Evolutionary conservation across 305 asterid species (phyloP).

Genomic region (Euphrasia arctica): DNA sequence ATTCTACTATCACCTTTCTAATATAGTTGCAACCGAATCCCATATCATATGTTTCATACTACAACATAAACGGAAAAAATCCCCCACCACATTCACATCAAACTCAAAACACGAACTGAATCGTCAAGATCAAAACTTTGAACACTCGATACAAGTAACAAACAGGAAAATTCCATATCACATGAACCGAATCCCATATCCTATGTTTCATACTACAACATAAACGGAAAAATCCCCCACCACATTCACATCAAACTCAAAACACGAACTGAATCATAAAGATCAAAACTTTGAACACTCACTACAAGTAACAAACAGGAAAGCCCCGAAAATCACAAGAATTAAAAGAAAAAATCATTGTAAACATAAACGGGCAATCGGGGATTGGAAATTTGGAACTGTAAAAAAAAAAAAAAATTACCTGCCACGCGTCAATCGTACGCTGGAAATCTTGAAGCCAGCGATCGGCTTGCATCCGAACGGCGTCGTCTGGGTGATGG

Average conservation of each 20-base stretch:
- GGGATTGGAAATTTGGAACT: slow-evolving; percentile 15
- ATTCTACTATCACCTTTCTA: too few relatives aligned
- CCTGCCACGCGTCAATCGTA: slow-evolving; percentile 99
- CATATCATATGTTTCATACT: not conserved
- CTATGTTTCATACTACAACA: not conserved
- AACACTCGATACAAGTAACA: slow-evolving; percentile 26
- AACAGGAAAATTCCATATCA: not conserved
- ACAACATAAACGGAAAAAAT: not conserved
- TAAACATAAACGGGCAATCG: not conserved
- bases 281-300: slow-evolving; percentile 23
- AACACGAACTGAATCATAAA: slow-evolving; percentile 8
- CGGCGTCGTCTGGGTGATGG: slow-evolving; percentile 95
- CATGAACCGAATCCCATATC: not conserved
- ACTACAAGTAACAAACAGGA: slow-evolving; percentile 16
- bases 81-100: slow-evolving; percentile 19
- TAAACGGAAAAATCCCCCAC: not conserved
- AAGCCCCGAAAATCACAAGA: slow-evolving; percentile 18
- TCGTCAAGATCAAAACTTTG: slow-evolving; percentile 13
- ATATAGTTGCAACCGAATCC: too few relatives aligned
- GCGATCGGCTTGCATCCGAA: slow-evolving; percentile 95
- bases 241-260: slow-evolving; percentile 26
- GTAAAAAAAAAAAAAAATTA: slow-evolving; percentile 31
- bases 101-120: slow-evolving; percentile 19
- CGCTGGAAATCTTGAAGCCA: slow-evolving; percentile 98
- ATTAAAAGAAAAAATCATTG: not conserved